These are phyloP conservation scores for Yamadazyma buinensis DNA, from an alignment of 1,139 yeast genomes.

Conservation along the genomic window DNA sequence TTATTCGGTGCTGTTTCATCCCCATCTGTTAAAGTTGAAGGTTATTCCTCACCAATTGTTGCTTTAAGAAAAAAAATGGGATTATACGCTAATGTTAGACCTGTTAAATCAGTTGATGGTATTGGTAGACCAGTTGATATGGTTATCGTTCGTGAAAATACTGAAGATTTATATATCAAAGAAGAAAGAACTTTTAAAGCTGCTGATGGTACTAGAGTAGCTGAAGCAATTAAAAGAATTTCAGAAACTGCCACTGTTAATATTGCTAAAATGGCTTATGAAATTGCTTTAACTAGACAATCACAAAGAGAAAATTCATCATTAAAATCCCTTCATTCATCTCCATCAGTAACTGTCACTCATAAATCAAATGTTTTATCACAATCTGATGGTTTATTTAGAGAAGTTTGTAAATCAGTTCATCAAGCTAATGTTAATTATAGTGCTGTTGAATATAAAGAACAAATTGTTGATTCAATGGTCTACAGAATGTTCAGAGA, in stretches of 20 bases:
- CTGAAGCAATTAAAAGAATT: slow-evolving; percentile 97
- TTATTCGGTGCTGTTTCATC: slow-evolving; percentile 96
- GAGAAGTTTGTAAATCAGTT: slow-evolving; percentile 81
- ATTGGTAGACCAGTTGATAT: slow-evolving; percentile 86
- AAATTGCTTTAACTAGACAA: slow-evolving; percentile 90
- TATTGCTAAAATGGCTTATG: slow-evolving; percentile 88
- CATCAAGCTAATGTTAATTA: slow-evolving; percentile 64
- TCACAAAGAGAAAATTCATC: slow-evolving; percentile 66
- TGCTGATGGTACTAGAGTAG: slow-evolving; percentile 75
- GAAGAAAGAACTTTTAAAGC: slow-evolving; percentile 75
- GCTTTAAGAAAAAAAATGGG: slow-evolving; percentile 95
- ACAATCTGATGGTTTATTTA: slow-evolving; percentile 90
- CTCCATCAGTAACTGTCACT: slow-evolving; percentile 82
- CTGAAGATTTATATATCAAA: slow-evolving; percentile 94
- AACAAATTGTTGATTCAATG: slow-evolving; percentile 98
- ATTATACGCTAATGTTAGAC: slow-evolving; percentile 93
- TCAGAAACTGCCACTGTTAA: slow-evolving; percentile 79
- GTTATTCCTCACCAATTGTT: slow-evolving; percentile 96
- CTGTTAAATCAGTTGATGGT: slow-evolving; percentile 89
- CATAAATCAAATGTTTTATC: slow-evolving; percentile 95
- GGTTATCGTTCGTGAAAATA: slow-evolving; percentile 97
- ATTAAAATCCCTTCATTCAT: slow-evolving; percentile 34
- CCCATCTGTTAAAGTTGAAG: slow-evolving; percentile 89
- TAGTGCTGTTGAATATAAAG: slow-evolving; percentile 64
- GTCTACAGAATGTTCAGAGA: slow-evolving; percentile 98